These are phyloP conservation scores for Capsicum baccatum DNA, from an alignment of 257 asterid genomes.

Conservation along the genomic window DNA sequence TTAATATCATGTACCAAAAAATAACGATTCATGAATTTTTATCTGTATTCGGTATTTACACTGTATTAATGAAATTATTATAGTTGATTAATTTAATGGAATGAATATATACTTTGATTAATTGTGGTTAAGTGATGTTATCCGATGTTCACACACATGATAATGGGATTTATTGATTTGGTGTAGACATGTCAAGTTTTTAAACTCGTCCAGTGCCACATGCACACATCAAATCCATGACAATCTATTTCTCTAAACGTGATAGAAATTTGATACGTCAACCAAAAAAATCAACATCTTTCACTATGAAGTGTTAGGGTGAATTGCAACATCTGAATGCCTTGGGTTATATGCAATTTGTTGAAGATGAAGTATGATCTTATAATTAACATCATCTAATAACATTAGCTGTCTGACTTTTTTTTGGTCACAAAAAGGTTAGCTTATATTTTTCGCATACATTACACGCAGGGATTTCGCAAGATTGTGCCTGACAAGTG, in stretches of 20 bases:
- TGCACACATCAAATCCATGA: background rate
- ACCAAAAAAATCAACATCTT: background rate
- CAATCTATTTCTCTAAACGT: background rate
- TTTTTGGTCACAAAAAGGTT: background rate
- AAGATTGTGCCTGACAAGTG: slow-evolving; percentile 84
- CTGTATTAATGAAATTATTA: too few species aligned
- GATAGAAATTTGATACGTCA: background rate
- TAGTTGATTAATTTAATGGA: too few species aligned
- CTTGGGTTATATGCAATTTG: background rate
- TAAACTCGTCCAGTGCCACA: too few species aligned
- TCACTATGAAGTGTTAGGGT: background rate
- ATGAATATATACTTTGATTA: too few species aligned
- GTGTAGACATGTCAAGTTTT: too few species aligned
- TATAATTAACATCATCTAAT: too few species aligned
- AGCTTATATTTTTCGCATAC: background rate
- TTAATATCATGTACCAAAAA: background rate
- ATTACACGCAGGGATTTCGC: slow-evolving; percentile 67
- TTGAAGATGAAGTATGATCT: too few species aligned
- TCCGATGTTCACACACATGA: too few species aligned
- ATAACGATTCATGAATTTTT: background rate
- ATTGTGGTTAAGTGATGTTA: too few species aligned
- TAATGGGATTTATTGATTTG: too few species aligned
- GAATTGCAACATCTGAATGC: background rate
- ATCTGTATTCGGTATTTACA: too few species aligned
- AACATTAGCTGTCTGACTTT: background rate